These are phyloP conservation scores for Myrica gale DNA, from an alignment of 306 rosid species.

Conservation along the genomic window DNA sequence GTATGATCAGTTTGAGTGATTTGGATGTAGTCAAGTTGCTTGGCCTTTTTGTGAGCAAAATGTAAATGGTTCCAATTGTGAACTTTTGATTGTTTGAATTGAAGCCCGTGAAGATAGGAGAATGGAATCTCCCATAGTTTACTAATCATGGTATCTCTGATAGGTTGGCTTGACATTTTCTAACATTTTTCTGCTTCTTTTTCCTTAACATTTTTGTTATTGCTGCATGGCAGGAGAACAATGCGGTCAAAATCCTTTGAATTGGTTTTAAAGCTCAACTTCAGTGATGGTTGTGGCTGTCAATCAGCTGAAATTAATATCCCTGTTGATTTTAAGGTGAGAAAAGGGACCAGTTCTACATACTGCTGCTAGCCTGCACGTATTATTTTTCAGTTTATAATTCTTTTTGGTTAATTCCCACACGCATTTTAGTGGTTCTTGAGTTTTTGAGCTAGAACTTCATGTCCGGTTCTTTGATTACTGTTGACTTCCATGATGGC, in stretches of 20 bases:
- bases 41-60: background rate
- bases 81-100: background rate
- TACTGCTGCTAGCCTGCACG: background rate
- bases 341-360: conserved; percentile 19
- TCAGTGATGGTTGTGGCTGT: conserved; percentile 84
- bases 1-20: background rate
- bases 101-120: background rate
- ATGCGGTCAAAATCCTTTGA: conserved; percentile 61
- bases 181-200: conserved; percentile 15
- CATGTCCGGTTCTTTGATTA: background rate
- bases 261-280: conserved; percentile 77
- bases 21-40: background rate
- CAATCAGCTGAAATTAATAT: conserved; percentile 55
- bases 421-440: background rate
- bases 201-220: conserved; percentile 30
- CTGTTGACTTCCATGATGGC: conserved; percentile 8
- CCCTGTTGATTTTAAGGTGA: conserved; percentile 81
- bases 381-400: background rate
- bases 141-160: background rate
- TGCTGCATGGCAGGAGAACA: conserved; percentile 69
- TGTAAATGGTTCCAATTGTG: background rate
- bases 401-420: background rate
- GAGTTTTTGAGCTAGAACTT: background rate
- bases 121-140: background rate
- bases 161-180: background rate